A percentile compares a stretch with the other conserved stretches of the same genome.
phyloP scores from a whole-genome alignment of 1,139 yeast species.

The Blastobotrys capitulatus region DNA sequence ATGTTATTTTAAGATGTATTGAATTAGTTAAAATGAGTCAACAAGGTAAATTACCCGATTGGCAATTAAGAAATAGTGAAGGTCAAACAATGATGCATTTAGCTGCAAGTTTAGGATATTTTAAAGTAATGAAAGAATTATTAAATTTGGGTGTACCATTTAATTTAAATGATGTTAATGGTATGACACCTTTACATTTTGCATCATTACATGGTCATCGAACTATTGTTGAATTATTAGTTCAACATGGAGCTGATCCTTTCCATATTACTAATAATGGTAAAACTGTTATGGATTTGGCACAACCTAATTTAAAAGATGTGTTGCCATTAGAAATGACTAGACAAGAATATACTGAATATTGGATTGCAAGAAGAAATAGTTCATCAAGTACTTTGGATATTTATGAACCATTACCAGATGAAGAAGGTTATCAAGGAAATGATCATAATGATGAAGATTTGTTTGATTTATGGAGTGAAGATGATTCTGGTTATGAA shows the following conservation, averaged over 20 bases:
- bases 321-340: constrained; percentile 26
- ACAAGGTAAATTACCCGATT: constrained; percentile 43
- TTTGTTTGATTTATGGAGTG: constrained; percentile 8
- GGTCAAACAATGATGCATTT: constrained; percentile 88
- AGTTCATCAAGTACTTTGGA: constrained; percentile 22
- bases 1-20: constrained; percentile 26
- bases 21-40: constrained; percentile 21
- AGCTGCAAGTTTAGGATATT: constrained; percentile 70
- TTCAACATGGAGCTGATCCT: constrained; percentile 53
- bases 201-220: constrained; percentile 75
- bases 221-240: constrained; percentile 50
- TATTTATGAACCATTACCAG: constrained; percentile 5
- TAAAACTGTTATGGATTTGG: constrained; percentile 40
- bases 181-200: constrained; percentile 80
- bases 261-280: constrained; percentile 54
- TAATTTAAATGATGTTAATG: constrained; percentile 71
- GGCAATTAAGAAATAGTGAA: constrained; percentile 73
- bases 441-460: background rate
- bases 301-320: constrained; percentile 51
- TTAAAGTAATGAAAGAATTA: constrained; percentile 54
- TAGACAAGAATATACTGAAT: constrained; percentile 24
- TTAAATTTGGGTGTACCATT: constrained; percentile 75
- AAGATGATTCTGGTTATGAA: constrained; percentile 29
- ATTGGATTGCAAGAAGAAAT: constrained; percentile 15
- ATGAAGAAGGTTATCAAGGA: background rate